A percentile compares a stretch with the other conserved stretches of the same genome.
phyloP scores from a whole-genome alignment of 2,329 filamentous ascomycete genomes.

The Boeremia exigua region DNA sequence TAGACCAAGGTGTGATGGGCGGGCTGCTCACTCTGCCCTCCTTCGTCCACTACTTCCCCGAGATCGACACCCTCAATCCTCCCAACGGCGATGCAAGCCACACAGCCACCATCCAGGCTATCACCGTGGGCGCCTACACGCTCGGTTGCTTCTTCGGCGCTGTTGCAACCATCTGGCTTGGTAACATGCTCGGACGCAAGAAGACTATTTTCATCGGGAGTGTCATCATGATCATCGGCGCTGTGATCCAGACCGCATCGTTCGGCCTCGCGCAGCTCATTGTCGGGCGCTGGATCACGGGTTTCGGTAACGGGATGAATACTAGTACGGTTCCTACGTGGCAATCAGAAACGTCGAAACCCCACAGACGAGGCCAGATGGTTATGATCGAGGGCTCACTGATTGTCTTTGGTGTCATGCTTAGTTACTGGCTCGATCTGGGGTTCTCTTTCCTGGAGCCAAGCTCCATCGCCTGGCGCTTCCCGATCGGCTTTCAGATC shows the following conservation, averaged over 20 bases:
- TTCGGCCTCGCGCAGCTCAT: conserved; percentile 56
- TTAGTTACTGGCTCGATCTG: conserved; percentile 52
- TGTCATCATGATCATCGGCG: conserved; percentile 64
- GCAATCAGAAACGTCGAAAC: conserved; percentile 56
- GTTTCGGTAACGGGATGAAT: conserved; percentile 50
- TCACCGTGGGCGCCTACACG: conserved; percentile 48
- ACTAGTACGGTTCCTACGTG: conserved; percentile 52
- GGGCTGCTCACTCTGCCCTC: conserved; percentile 70
- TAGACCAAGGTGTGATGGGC: conserved; percentile 62
- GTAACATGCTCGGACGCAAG: conserved; percentile 65
- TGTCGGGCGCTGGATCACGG: conserved; percentile 58
- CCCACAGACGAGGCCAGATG: conserved; percentile 54
- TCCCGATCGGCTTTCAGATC: conserved; percentile 64
- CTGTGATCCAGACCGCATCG: conserved; percentile 62
- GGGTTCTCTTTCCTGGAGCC: conserved; percentile 59
- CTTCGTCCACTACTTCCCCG: conserved; percentile 58
- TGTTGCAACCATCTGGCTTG: conserved; percentile 54
- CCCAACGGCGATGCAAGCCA: conserved; percentile 41
- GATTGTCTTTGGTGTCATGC: conserved; percentile 53
- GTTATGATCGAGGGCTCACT: conserved; percentile 57
- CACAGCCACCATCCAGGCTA: conserved; percentile 52
- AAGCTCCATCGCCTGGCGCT: conserved; percentile 48
- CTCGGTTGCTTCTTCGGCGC: conserved; percentile 55
- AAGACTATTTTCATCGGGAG: conserved; percentile 66
- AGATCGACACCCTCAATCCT: conserved; percentile 49